Evolutionary conservation across 1,284 basidiomycete genomes (phyloP).

Genomic region (Moesziomyces aphidis): DNA sequence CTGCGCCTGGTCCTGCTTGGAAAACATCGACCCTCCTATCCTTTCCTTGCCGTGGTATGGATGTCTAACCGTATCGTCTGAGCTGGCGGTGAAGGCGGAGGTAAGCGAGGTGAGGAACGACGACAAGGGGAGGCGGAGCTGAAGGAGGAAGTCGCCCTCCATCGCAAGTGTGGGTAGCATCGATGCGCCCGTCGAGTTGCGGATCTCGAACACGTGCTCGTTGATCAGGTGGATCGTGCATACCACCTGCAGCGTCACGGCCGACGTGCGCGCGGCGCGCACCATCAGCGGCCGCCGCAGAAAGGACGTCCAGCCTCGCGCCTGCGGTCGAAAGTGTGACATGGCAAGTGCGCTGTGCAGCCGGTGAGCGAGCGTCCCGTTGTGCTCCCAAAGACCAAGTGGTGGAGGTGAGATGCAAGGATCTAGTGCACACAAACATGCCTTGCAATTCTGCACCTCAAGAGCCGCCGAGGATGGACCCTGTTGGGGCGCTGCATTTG

Average conservation of each 20-base stretch:
- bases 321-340: conserved; percentile 1
- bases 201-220: conserved; percentile 55
- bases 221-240: conserved; percentile 52
- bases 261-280: conserved; percentile 23
- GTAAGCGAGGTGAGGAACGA: conserved; percentile 1
- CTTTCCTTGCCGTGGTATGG: conserved; percentile 8
- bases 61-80: not conserved
- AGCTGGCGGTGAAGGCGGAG: not conserved
- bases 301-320: not conserved
- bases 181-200: conserved; percentile 54
- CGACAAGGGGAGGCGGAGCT: conserved; percentile 51
- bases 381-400: no score
- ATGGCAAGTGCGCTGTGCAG: not conserved
- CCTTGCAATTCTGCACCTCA: no score
- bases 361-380: no score
- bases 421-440: no score
- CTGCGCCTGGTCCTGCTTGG: conserved; percentile 49
- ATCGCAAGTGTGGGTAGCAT: conserved; percentile 64
- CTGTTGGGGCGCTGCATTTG: no score
- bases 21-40: conserved; percentile 19
- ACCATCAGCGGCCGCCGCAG: conserved; percentile 13
- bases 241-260: conserved; percentile 34
- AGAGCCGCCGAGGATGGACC: no score
- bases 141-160: conserved; percentile 55
- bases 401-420: no score